Evolutionary conservation across 2,329 filamentous ascomycete species (phyloP), one percentile per base, ranked within the genome.

Genomic region (Madurella mycetomatis): DNA sequence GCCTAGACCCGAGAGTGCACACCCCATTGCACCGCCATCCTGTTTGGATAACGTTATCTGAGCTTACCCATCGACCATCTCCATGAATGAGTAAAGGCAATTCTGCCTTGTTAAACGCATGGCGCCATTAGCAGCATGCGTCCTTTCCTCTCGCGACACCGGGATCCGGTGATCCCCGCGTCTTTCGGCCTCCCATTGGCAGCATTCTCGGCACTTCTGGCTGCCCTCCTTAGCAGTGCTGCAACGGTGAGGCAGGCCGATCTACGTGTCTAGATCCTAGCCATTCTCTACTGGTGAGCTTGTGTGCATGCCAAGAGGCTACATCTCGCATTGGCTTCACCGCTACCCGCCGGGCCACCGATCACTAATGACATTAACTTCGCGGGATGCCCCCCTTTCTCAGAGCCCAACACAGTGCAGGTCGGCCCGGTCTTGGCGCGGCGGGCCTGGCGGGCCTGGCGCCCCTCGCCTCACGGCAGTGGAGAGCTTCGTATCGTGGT

Each of bases 401-500:
- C 34, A 15, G 34, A 37, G 25, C 25, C 25, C 25, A 25, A 37
- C 11, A 9, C 9, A 15, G 13, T 37, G 34, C 34, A 37, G 34
- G 42, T 41, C 25, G 37, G 19, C 19, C 49, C 19, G 18, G 49
- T 46, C 53, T 55, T 56, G 56, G 56, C 53, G 42, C 13, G 44
- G 30, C 13, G 44, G 16, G n/a, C 47, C 32, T 11, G 44, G 30
- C 13, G 44, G 16, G n/a, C 47, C 32, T 11, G 50, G 44, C 31
- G 16, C 39, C 44, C 40, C 49, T 52, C 50, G 37, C 19, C 48
- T n/a, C 13, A 37, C 45, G 25, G 25, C 4, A 44, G 55, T 56
- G 49, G 53, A 43, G 55, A 55, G 46, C 55, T 56, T 58, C 53
- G 53, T 56, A 56, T 56, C 50, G 13, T 32, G 39, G 51, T 51